These are phyloP conservation scores for Vigna radiata DNA, from an alignment of 306 rosid species.

Conservation along the genomic window DNA sequence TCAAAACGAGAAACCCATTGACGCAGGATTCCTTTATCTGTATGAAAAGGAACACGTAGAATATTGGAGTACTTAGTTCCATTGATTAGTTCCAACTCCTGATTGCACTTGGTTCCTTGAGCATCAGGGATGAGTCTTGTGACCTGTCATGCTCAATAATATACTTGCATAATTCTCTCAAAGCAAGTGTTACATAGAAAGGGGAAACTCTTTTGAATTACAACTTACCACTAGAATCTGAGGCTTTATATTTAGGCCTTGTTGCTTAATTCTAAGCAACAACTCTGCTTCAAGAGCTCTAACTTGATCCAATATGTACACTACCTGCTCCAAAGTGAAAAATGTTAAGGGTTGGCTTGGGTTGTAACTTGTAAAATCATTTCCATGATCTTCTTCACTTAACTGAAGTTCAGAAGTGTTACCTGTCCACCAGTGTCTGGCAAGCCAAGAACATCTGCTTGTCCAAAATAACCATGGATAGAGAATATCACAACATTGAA, in stretches of 20 bases:
- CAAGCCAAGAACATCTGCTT: slow-evolving; percentile 90
- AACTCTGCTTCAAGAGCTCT: slow-evolving; percentile 85
- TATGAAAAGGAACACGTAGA: slow-evolving; percentile 80
- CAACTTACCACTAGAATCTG: slow-evolving; percentile 81
- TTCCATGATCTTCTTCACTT: not conserved
- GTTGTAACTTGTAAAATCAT: not conserved
- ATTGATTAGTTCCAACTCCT: slow-evolving; percentile 69
- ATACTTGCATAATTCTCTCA: slow-evolving; percentile 5
- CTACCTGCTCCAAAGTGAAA: slow-evolving; percentile 61
- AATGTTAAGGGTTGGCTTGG: not conserved
- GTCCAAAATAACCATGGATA: slow-evolving; percentile 93
- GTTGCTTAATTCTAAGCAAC: slow-evolving; percentile 69
- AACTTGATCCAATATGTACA: slow-evolving; percentile 95
- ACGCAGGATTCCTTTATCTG: slow-evolving; percentile 63
- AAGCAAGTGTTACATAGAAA: not conserved
- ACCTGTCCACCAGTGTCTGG: slow-evolving; percentile 98
- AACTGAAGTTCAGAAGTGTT: slow-evolving; percentile 1
- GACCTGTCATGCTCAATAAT: slow-evolving; percentile 55
- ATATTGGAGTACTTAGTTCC: slow-evolving; percentile 77
- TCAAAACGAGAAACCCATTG: slow-evolving; percentile 95
- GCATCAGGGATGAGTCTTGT: slow-evolving; percentile 91
- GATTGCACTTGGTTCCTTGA: slow-evolving; percentile 81
- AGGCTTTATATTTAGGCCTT: slow-evolving; percentile 80
- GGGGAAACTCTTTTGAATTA: not conserved
- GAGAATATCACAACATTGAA: slow-evolving; percentile 80